These are phyloP conservation scores for Bruguiera parviflora DNA, from an alignment of 345 rosid genomes.

Conservation along the genomic window DNA sequence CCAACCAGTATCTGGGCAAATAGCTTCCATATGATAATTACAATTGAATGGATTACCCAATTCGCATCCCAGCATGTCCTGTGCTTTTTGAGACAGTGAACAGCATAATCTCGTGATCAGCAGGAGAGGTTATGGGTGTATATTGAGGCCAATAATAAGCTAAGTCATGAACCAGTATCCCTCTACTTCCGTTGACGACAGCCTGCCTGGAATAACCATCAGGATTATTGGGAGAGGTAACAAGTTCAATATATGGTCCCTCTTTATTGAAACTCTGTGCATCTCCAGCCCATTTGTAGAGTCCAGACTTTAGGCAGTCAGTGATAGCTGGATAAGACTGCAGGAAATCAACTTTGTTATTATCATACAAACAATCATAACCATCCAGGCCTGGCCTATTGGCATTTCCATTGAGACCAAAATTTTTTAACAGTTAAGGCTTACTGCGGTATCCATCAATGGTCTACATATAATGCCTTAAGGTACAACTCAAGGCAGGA, in stretches of 20 bases:
- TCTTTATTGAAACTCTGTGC: conserved; percentile 45
- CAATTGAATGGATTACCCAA: conserved; percentile 52
- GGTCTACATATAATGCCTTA: neutral
- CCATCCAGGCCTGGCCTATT: neutral
- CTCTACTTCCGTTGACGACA: conserved; percentile 62
- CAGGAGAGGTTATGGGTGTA: conserved; percentile 64
- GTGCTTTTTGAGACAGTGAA: conserved; percentile 83
- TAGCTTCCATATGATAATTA: no score
- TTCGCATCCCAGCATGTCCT: conserved; percentile 91
- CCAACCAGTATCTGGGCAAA: no score
- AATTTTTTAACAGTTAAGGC: no score
- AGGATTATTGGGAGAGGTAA: conserved; percentile 92
- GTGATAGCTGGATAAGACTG: conserved; percentile 77
- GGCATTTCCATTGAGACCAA: neutral
- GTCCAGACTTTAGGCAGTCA: conserved; percentile 70
- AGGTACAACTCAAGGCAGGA: neutral
- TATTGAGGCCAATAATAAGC: conserved; percentile 98
- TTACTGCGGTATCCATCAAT: neutral
- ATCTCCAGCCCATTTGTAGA: conserved; percentile 90
- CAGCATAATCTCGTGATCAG: conserved; percentile 73
- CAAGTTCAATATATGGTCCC: conserved; percentile 83
- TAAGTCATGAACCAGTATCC: conserved; percentile 76
- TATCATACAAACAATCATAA: conserved; percentile 8
- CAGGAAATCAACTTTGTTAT: conserved; percentile 24
- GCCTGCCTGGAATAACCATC: conserved; percentile 69